Base-by-base conservation (phyloP, 495 filamentous ascomycete species). In the Podospora tetraspora region DNA sequence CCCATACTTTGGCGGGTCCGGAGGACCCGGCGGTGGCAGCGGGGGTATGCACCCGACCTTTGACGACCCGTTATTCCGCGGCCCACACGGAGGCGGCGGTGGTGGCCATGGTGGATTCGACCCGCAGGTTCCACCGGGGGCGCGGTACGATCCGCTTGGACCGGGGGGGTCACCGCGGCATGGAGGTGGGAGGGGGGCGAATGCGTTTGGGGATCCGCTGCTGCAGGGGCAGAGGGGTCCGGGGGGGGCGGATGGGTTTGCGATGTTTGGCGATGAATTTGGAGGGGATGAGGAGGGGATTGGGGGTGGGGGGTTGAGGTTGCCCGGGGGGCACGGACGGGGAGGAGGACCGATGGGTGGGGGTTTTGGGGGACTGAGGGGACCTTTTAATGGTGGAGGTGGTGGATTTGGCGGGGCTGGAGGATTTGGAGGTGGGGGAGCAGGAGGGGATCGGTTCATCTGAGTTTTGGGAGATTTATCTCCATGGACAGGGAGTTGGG, bases 1-100 rank as follows among this genome's bases (percentile, higher is more conserved):
- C 22, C 88, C 88, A 8, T 81, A 84, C 12, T 84, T 92, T 67
- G 80, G 84, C 22, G 81, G 80, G 56, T 79, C 80, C 19, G 64
- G 79, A 1, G 84, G 84, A 66, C 79, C 79, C 3, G 84, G 84
- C 66, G 80, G 66, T 5, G 19, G 19, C 10, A 29, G 30, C 9
- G 57, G 87, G 52, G 95, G 95, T 2, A 98, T 98, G 95, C 91
- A 97, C 79, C 95, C 95, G 0, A 96, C 92, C 0, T 94, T 96
- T 72, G 92, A 97, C 73, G 95, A 98, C 77, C 93, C 92, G 29
- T 77, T 97, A 72, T 97, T 97, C 76, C 86, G 84, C 43, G 92
- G 91, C 0, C 75, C 75, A 12, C 30, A 32, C 13, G 34, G 34
- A 21, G 83, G 83, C 0, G 64, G 61, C 0, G 68, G 57, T 16